Percentiles rank a stretch among this genome's conserved stretches.
Conservation (phyloP, 176 grass and related monocot genomes). For the Zoysia japonica region DNA sequence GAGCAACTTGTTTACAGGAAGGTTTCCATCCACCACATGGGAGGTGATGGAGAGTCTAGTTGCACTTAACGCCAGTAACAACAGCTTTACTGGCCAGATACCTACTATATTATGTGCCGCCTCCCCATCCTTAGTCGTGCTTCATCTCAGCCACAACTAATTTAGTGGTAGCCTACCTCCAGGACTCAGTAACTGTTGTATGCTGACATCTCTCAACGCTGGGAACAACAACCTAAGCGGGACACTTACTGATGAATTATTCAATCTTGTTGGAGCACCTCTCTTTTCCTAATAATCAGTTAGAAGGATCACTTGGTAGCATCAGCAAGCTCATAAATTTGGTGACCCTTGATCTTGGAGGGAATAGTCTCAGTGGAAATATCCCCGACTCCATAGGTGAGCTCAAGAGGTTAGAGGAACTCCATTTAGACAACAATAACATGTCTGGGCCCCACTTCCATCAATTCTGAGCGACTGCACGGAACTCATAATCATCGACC, state of each 20-base stretch:
- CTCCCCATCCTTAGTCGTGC: neutral
- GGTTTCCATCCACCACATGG: slow-evolving; percentile 23
- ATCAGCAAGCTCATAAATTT: slow-evolving; percentile 24
- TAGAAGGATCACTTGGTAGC: slow-evolving; percentile 2
- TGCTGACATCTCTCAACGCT: slow-evolving; percentile 11
- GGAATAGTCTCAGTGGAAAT: neutral
- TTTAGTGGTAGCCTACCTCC: slow-evolving; percentile 4
- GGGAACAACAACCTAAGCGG: slow-evolving; percentile 26
- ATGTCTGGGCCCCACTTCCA: slow-evolving; percentile 32
- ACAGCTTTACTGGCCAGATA: slow-evolving; percentile 30
- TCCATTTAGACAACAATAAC: slow-evolving; percentile 26
- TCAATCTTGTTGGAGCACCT: slow-evolving; percentile 29
- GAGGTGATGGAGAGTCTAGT: neutral
- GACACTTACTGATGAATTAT: slow-evolving; percentile 22
- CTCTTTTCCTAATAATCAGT: slow-evolving; percentile 1
- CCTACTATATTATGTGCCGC: slow-evolving; percentile 15
- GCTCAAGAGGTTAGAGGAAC: slow-evolving; percentile 25
- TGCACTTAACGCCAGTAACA: slow-evolving; percentile 34
- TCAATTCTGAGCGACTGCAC: slow-evolving; percentile 34
- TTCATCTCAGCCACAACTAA: slow-evolving; percentile 34
- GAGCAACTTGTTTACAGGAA: slow-evolving; percentile 34
- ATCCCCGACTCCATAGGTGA: slow-evolving; percentile 29
- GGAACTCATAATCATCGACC: slow-evolving; percentile 9
- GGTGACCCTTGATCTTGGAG: slow-evolving; percentile 30
- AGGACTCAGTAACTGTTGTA: slow-evolving; percentile 16